A percentile compares a stretch with the other conserved stretches of the same genome.
Evolutionary conservation across 345 rosid genomes (phyloP).

Genomic region (Populus davidiana): DNA sequence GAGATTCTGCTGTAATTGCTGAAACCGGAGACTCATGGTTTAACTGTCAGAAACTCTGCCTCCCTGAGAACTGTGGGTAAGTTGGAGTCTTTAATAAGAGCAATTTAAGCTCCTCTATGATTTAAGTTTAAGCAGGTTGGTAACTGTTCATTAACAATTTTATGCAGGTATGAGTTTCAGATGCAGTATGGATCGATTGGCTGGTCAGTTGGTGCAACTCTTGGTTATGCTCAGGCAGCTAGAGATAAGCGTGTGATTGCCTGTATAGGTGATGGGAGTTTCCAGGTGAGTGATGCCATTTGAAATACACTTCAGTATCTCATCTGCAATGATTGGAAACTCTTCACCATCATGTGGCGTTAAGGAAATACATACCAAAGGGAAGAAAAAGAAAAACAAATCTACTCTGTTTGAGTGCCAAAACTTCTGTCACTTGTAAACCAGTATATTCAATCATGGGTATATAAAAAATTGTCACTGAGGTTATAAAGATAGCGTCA

Average conservation of each 20-base stretch:
- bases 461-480: neutral
- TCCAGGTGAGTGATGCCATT: conserved; percentile 43
- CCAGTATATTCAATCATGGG: neutral
- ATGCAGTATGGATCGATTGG: conserved; percentile 85
- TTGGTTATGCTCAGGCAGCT: conserved; percentile 76
- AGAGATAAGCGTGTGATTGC: conserved; percentile 62
- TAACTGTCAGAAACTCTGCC: conserved; percentile 70
- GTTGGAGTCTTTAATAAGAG: neutral
- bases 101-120: neutral
- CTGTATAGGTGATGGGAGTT: conserved; percentile 78
- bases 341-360: neutral
- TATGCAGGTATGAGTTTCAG: conserved; percentile 64
- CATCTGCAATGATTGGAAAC: neutral
- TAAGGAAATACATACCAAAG: neutral
- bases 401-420: neutral
- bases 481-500: neutral
- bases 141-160: conserved; percentile 8
- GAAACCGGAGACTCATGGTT: conserved; percentile 88
- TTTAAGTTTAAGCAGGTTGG: neutral
- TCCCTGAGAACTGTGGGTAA: conserved; percentile 73
- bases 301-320: neutral
- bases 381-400: neutral
- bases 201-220: conserved; percentile 78
- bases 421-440: neutral
- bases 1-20: conserved; percentile 56